Percentiles rank a stretch among this genome's conserved stretches.
phyloP scores from a whole-genome alignment of 495 filamentous ascomycete genomes.

The Aspergillus biplanus region DNA sequence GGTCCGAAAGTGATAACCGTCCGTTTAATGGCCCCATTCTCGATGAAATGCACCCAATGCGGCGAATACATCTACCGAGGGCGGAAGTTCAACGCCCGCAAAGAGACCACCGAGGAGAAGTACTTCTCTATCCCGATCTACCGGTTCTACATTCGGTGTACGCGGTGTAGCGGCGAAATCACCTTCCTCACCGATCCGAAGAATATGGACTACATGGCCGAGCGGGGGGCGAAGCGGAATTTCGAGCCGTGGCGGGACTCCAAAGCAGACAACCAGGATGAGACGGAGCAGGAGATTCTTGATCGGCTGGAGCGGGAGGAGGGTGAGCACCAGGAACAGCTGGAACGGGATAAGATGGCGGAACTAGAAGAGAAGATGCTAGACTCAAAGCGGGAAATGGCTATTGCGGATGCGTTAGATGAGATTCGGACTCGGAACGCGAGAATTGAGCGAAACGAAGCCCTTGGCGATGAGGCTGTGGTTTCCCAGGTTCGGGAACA shows the following conservation, averaged over 20 bases:
- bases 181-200: slow-evolving; percentile 95
- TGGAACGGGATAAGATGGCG: slow-evolving; percentile 73
- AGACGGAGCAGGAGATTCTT: slow-evolving; percentile 87
- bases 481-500: slow-evolving; percentile 46
- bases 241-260: slow-evolving; percentile 84
- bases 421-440: slow-evolving; percentile 94
- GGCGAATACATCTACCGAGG: slow-evolving; percentile 96
- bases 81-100: slow-evolving; percentile 95
- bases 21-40: slow-evolving; percentile 96
- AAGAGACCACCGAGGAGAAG: slow-evolving; percentile 89
- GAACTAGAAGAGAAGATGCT: slow-evolving; percentile 81
- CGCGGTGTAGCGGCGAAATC: slow-evolving; percentile 85
- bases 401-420: slow-evolving; percentile 92
- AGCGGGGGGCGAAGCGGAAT: slow-evolving; percentile 86
- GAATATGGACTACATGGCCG: slow-evolving; percentile 89
- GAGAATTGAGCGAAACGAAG: slow-evolving; percentile 73
- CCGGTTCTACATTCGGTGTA: slow-evolving; percentile 95
- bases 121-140: slow-evolving; percentile 90
- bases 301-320: slow-evolving; percentile 82
- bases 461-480: slow-evolving; percentile 50
- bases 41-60: slow-evolving; percentile 88
- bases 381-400: slow-evolving; percentile 97
- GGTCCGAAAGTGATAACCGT: slow-evolving; percentile 86
- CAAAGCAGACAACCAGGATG: slow-evolving; percentile 54
- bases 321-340: slow-evolving; percentile 55